phyloP scores from a whole-genome alignment of 2,329 filamentous ascomycete genomes.

The Aspergillus fumigatus region DNA sequence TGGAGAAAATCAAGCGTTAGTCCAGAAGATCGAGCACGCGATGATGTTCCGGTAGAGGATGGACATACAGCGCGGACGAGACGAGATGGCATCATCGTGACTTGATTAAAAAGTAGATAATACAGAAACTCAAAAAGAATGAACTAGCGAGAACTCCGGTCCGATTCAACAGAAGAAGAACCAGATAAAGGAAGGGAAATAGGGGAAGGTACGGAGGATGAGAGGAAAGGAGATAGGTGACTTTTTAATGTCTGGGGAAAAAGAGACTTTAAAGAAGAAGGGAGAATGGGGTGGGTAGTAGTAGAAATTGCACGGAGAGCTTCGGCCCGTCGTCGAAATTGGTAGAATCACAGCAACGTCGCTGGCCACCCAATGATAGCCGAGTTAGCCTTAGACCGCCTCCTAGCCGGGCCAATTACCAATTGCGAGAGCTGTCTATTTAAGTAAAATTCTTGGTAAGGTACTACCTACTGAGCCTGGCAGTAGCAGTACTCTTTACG shows the following conservation, averaged over 20 bases:
- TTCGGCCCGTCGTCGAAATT: conserved; percentile 35
- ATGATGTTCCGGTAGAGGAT: conserved; percentile 6
- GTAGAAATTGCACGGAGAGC: conserved; percentile 33
- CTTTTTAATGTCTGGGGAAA: conserved; percentile 13
- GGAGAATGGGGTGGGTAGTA: conserved; percentile 15
- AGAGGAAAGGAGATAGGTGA: conserved; percentile 20
- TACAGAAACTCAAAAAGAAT: conserved; percentile 30
- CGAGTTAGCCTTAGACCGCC: conserved; percentile 14
- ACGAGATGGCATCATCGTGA: conserved; percentile 68
- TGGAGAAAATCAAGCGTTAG: conserved; percentile 13
- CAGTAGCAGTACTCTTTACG: no score
- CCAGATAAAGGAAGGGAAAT: conserved; percentile 12
- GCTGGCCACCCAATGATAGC: conserved; percentile 14
- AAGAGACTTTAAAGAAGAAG: conserved; percentile 27
- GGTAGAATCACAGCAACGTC: conserved; percentile 29
- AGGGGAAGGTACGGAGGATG: conserved; percentile 19
- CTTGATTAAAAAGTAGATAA: conserved; percentile 29
- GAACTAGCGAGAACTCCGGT: conserved; percentile 24
- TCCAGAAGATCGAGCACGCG: conserved; percentile 14
- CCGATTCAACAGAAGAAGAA: conserved; percentile 32
- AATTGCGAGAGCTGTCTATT: no score
- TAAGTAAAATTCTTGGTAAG: neutral
- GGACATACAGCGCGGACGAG: conserved; percentile 69
- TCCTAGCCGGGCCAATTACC: conserved; percentile 11
- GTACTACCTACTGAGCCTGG: no score